Evolutionary conservation across 1,139 yeast species (phyloP), one percentile per base, ranked within the genome.

Genomic region (Eremothecium gossypii): DNA sequence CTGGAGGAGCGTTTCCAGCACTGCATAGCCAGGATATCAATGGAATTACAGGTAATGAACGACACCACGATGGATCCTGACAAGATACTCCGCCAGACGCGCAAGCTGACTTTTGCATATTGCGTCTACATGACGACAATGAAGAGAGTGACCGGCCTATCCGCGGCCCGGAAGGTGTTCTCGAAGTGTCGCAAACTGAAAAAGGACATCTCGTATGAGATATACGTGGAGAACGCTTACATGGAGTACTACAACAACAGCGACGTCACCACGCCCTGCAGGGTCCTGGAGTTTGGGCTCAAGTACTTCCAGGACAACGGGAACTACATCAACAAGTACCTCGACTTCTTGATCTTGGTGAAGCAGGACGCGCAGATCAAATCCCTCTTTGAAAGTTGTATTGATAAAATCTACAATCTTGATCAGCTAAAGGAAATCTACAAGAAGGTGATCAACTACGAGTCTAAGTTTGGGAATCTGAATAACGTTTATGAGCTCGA

Each of bases 291-390:
- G 50, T 65, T 86, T 39, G 97, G 95, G 1, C 66, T 83, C 66
- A 83, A 78, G 58, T 64, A 74, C 45, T 82, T 74, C 56, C 58
- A 69, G 13, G 57, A 42, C 17, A 72, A 77, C 49, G 82, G 84
- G 3, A 74, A 71, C 26, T 89, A 79, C 58, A 70, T 87, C 39
- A 68, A 73, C 47, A 74, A 76, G 40, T 89, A 89, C 60, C 68
- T 91, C 54, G 77, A 81, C 47, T 89, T 83, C 57, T 67, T 91
- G 49, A 74, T 86, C 30, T 66, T 73, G 51, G 72, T 74, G 32
- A 83, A 83, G 58, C 95, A 87, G 60, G 82, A 80, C 45, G 82
- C 85, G 29, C 84, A 82, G 54, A 84, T 89, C 12, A 78, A 91
- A 51, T 86, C 87, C 9, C 70, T 86, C 36, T 82, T 91, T 58